Base-by-base conservation (phyloP, 2,329 filamentous ascomycete species). In the Trichoderma aggressivum region DNA sequence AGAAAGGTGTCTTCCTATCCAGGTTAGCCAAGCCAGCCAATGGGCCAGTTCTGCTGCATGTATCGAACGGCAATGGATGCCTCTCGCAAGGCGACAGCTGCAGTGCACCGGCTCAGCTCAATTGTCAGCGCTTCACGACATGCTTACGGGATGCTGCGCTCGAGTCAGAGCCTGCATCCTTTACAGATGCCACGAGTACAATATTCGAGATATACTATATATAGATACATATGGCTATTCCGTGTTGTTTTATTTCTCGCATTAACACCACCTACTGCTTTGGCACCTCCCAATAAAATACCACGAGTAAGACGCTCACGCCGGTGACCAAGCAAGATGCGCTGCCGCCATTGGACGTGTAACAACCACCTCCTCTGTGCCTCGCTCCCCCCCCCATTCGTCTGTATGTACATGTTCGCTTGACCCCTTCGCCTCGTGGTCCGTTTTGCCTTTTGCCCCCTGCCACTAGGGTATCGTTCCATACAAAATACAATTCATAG, bases 391-490 rank as follows among this genome's bases (percentile, higher is more conserved):
- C n/a, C 36, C 61, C 58, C 32, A 47, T 55, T n/a, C 34, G n/a
- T 43, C 59, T 56, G 58, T 62, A 65, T 71, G 55, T 68, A 71
- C 47, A 65, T 53, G 47, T 53, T 53, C 47, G 47, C 21, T 53
- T 53, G 47, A 53, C 47, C 47, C 47, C n/a, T 24, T 53, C 28
- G 32, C 47, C 47, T 71, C 63, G 18, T 62, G 12, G 63, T 55
- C 47, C 10, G 39, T 58, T 66, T 66, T 56, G 50, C 63, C 56
- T 69, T 69, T 70, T 68, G 53, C 63, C 71, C 69, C 55, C 61
- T 63, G 28, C 67, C 28, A 53, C 70, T 69, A 63, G 70, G 70
- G 70, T 72, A 72, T 72, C 70, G 58, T 72, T 60, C 70, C 65
- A 69, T 71, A 69, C 16, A 59, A 62, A 61, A 61, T 50, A 71